Base-by-base conservation (phyloP, 192 early-diverging fungal genomes). In the Geranomyces variabilis region DNA sequence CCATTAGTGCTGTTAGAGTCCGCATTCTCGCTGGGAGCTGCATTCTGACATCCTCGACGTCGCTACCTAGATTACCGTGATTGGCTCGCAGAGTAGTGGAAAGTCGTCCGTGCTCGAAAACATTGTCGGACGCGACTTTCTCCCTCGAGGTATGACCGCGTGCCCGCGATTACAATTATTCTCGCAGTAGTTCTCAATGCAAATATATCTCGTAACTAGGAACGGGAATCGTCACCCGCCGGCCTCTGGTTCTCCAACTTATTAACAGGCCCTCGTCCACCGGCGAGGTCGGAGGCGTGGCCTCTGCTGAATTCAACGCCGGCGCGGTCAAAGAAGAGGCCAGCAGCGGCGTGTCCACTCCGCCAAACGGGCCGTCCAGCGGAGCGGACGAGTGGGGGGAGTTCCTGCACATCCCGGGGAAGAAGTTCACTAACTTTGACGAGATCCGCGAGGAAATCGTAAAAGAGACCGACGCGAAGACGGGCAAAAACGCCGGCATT, bases 81-180 rank as follows among this genome's bases (percentile, higher is more conserved):
- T 87, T 53, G 85, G 85, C 26, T 70, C 66, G 30, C 81, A 83
- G 69, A 79, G 77, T 55, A 78, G 79, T 44, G 98, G 98, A 63
- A 99, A 99, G 77, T 93, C 91, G 59, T 96, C 94, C n/a, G 98
- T 99, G 17, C 81, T 99, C 29, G 98, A 99, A 74, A 97, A 94
- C 77, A 90, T 99, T 71, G 96, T 98, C 19, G 95, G 96, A n/a
- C 84, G 92, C 31, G 98, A 99, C 83, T 98, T 99, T 77, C 76
- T 99, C 60, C 98, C 98, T 24, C 87, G 96, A 63, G 97, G 85
- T 86, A 57, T 22, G 49, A 1, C 48, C 13, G 33, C 29, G n/a
- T n/a, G n/a, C n/a, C 28, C 19, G 31, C 1, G 1, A 30, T 70
- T 70, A 9, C 10, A 26, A 73, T 22, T n/a, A 4, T 12, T n/a